Base-by-base conservation (phyloP, 495 filamentous ascomycete genomes). In the Talaromyces ruber region DNA sequence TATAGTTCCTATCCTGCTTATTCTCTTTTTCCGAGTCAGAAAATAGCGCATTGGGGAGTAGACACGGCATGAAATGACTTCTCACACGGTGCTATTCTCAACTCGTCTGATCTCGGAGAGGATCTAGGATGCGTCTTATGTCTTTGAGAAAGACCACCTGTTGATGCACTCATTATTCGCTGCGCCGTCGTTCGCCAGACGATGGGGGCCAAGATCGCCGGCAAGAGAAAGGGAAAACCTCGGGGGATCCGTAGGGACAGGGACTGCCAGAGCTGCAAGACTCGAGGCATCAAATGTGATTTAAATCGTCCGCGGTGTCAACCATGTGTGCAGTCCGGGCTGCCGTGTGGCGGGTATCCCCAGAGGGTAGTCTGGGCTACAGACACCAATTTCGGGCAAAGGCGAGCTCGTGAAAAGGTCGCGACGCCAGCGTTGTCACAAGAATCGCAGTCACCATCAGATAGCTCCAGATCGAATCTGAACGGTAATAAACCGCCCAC, bases 161-260 rank as follows among this genome's bases (percentile, higher is more conserved):
- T 57, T 57, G 26, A 57, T 57, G 54, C 32, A 30, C 28, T 6
- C 4, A 18, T 21, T 12, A 22, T 43, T 29, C 7, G 57, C 34
- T 16, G 39, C 32, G 32, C 26, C 51, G 51, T 32, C 22, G 26
- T 59, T 47, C 24, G 57, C 34, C 37, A 52, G 59, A 34, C 26
- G 59, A 60, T 60, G 59, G 59, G 59, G 43, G 59, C 39, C 37
- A 60, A 50, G 59, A 22, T 34, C 28, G 43, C 26, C 28, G 59
- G 26, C 59, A 52, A 52, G 43, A 37, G 28, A 30, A 60, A 60
- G 43, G 59, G 59, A 9, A 76, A 73, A 64, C 69, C 70, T 26
- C 71, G 72, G 11, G 68, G 72, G 8, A 73, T 75, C 37, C 69
- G 72, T 12, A 65, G 71, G 30, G 72, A 74, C 60, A 71, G 72